Evolutionary conservation across 495 filamentous ascomycete genomes (phyloP).

Genomic region (Penicillium riverlandense): DNA sequence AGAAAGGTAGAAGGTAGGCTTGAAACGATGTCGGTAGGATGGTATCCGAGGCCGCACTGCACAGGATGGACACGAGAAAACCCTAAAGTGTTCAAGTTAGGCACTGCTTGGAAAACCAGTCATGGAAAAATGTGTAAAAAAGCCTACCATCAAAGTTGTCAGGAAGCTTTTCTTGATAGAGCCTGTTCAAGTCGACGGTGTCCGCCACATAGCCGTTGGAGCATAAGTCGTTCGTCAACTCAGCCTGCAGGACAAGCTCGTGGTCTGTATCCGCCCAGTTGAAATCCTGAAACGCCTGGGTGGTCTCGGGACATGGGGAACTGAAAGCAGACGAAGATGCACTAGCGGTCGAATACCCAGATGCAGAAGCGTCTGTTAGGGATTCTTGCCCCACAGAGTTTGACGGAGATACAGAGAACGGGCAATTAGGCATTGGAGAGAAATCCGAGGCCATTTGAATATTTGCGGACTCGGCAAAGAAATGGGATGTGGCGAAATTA

Average conservation of each 20-base stretch:
- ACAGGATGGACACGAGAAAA: conserved; percentile 52
- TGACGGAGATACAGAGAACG: too few relatives aligned
- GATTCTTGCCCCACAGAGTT: too few relatives aligned
- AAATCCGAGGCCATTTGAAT: too few relatives aligned
- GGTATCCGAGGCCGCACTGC: conserved; percentile 17
- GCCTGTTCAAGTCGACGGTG: conserved; percentile 25
- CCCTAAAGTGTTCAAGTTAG: conserved; percentile 27
- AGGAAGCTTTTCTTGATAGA: conserved; percentile 51
- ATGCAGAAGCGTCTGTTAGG: conserved; percentile 51
- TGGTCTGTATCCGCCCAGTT: conserved; percentile 54
- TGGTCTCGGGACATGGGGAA: conserved; percentile 65
- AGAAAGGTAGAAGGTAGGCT: conserved; percentile 18
- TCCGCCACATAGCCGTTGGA: conserved; percentile 36
- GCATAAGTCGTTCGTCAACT: conserved; percentile 56
- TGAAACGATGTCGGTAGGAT: conserved; percentile 15
- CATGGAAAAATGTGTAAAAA: conserved; percentile 37
- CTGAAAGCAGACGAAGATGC: conserved; percentile 74
- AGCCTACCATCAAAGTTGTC: conserved; percentile 68
- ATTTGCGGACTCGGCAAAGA: too few relatives aligned
- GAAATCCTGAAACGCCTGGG: conserved; percentile 46
- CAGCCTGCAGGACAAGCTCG: conserved; percentile 59
- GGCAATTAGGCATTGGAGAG: too few relatives aligned
- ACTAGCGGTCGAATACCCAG: conserved; percentile 60
- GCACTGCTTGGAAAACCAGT: too few relatives aligned
- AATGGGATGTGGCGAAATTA: too few relatives aligned